These are phyloP conservation scores for Solanum dulcamara DNA, from an alignment of 257 asterid genomes.

Conservation along the genomic window DNA sequence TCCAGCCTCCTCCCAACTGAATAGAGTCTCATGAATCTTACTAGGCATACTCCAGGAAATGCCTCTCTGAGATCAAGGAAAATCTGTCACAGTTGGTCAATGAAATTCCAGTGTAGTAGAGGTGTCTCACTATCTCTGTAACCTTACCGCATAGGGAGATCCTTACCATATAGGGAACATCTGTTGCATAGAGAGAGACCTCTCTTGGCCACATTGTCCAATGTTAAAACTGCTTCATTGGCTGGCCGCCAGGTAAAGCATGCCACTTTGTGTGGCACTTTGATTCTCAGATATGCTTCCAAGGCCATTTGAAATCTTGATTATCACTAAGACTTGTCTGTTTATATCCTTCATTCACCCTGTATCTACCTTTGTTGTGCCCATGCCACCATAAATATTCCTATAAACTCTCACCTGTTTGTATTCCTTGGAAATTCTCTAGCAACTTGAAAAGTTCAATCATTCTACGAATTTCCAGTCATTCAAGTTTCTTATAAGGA, in stretches of 20 bases:
- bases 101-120: background rate
- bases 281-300: background rate
- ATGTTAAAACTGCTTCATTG: background rate
- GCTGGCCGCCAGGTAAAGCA: background rate
- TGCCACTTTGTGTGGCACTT: background rate
- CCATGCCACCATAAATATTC: background rate
- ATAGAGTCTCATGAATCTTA: background rate
- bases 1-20: background rate
- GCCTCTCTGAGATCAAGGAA: background rate
- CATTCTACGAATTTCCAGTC: background rate
- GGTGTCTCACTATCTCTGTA: background rate
- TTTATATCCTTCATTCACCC: background rate
- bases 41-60: background rate
- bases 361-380: background rate
- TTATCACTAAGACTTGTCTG: background rate
- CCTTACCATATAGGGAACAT: background rate
- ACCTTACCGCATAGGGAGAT: background rate
- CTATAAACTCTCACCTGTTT: background rate
- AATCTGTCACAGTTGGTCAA: background rate
- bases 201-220: background rate
- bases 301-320: background rate
- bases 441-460: background rate
- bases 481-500: background rate
- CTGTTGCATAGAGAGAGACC: background rate
- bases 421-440: background rate